Conservation (phyloP, 208 protist species). For the Spongospora subterranea region DNA sequence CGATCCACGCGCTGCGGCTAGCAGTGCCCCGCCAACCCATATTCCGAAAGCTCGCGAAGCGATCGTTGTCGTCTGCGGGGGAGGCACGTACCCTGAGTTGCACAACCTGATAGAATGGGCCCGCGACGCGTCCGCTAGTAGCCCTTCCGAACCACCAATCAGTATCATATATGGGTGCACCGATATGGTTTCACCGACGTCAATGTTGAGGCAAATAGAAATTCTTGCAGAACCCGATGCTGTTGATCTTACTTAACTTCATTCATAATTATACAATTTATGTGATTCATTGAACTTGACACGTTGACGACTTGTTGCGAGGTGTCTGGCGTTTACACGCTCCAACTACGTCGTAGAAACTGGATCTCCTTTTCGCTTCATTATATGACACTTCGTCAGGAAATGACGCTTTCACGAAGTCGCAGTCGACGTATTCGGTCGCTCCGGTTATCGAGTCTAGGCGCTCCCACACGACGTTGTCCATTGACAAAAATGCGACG, state of each 20-base stretch:
- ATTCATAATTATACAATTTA: too few species aligned
- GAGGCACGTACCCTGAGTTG: background rate
- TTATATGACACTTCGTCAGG: background rate
- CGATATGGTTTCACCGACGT: background rate
- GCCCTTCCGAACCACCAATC: background rate
- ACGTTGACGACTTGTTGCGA: too few species aligned
- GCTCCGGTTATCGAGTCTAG: constrained; percentile 28
- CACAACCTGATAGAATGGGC: constrained; percentile 49
- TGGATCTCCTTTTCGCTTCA: background rate
- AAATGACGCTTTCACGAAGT: background rate
- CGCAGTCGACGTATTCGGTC: background rate
- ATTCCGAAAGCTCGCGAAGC: constrained; percentile 5
- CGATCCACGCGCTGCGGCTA: background rate
- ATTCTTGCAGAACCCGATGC: background rate
- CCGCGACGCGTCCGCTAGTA: constrained; percentile 25
- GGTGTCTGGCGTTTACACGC: too few species aligned
- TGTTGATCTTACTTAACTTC: background rate
- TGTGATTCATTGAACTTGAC: too few species aligned
- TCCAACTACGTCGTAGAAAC: too few species aligned
- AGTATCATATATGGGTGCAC: constrained; percentile 23
- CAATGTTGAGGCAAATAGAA: constrained; percentile 38
- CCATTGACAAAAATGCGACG: background rate
- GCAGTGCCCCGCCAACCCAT: background rate
- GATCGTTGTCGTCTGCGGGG: constrained; percentile 37
- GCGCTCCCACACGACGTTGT: constrained; percentile 38